phyloP scores from a whole-genome alignment of 768 basidiomycete genomes.

The Chalciporus piperatus region DNA sequence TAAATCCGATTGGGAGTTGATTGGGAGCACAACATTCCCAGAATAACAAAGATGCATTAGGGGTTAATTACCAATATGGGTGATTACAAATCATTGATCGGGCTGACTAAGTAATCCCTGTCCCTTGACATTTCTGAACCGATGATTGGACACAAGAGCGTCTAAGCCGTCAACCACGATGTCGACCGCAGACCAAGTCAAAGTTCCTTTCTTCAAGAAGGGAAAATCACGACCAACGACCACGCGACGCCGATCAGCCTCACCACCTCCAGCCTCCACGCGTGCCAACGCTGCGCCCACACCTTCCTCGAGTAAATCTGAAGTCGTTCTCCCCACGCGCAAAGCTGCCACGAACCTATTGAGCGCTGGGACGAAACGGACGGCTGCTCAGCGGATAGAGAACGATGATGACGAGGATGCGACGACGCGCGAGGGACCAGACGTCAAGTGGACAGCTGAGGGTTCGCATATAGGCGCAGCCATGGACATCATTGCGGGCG shows the following conservation, averaged over 20 bases:
- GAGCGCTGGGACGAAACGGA: conserved; percentile 72
- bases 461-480: conserved; percentile 73
- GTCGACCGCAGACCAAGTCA: conserved; percentile 36
- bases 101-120: conserved; percentile 19
- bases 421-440: conserved; percentile 44
- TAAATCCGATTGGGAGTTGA: no score
- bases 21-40: no score
- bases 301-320: conserved; percentile 50
- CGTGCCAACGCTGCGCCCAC: conserved; percentile 7
- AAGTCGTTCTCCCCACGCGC: conserved; percentile 76
- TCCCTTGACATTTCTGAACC: no score
- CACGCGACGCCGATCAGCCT: conserved; percentile 69
- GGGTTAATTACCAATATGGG: conserved; percentile 9
- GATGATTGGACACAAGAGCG: background rate
- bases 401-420: conserved; percentile 52
- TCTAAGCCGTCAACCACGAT: conserved; percentile 19
- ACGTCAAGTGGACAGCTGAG: conserved; percentile 74
- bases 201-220: conserved; percentile 89
- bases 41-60: background rate
- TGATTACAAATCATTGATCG: conserved; percentile 4
- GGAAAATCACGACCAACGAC: conserved; percentile 77
- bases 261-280: conserved; percentile 33
- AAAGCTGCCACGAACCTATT: conserved; percentile 69
- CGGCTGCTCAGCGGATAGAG: conserved; percentile 45
- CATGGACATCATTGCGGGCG: conserved; percentile 77